Conservation (phyloP, 2,329 filamentous ascomycete genomes). For the Domatiomyces catenatus region DNA sequence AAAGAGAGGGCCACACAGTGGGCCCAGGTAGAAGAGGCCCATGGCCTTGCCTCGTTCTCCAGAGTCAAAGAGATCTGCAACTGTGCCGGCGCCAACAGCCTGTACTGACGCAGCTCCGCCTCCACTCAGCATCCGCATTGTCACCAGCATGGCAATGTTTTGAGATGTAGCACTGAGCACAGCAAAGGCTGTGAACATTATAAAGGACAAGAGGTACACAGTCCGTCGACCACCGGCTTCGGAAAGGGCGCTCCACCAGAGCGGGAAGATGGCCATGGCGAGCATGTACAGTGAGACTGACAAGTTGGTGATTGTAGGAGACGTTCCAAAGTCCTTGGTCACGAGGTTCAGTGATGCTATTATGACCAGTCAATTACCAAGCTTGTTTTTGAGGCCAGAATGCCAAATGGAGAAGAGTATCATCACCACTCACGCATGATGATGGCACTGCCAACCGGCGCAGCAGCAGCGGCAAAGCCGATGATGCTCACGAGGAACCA, state of each 20-base stretch:
- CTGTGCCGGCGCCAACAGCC: conserved; percentile 68
- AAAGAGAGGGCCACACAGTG: conserved; percentile 57
- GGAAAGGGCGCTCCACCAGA: conserved; percentile 77
- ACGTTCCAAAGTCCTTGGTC: conserved; percentile 44
- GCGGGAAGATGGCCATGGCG: conserved; percentile 64
- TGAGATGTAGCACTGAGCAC: conserved; percentile 52
- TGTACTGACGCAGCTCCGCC: conserved; percentile 68
- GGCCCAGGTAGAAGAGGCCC: conserved; percentile 69
- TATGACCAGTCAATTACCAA: neutral
- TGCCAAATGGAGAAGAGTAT: conserved; percentile 1
- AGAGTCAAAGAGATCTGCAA: conserved; percentile 65
- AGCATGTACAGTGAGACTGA: conserved; percentile 71
- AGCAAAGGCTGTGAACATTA: conserved; percentile 56
- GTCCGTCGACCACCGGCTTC: conserved; percentile 55
- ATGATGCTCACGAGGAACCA: conserved; percentile 72
- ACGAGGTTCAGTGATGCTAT: conserved; percentile 55
- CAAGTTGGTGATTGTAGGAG: conserved; percentile 54
- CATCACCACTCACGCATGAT: conserved; percentile 51
- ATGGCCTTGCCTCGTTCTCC: conserved; percentile 62
- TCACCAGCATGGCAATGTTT: conserved; percentile 60
- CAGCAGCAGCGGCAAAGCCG: conserved; percentile 58
- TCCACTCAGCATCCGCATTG: conserved; percentile 58
- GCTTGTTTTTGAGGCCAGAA: too few relatives aligned
- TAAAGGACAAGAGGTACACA: conserved; percentile 65
- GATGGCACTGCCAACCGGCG: conserved; percentile 71